A percentile compares a stretch with the other conserved stretches of the same genome.
These are phyloP conservation scores for Immersiporthe knoxdaviesiana DNA, from an alignment of 2,329 filamentous ascomycete genomes.

Conservation along the genomic window DNA sequence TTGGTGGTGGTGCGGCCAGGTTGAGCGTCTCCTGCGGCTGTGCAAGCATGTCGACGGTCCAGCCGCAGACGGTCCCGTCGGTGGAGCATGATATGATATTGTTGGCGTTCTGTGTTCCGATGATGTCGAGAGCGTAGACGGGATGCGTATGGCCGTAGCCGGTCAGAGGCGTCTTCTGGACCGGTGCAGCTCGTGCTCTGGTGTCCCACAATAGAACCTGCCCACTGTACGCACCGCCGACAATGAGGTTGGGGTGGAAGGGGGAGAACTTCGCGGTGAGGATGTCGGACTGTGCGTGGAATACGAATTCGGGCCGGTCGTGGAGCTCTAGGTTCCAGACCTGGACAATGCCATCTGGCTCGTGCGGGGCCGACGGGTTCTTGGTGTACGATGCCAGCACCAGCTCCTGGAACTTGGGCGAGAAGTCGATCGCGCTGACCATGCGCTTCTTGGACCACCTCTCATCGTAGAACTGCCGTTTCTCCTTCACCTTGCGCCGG, in stretches of 20 bases:
- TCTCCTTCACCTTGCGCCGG: conserved; percentile 78
- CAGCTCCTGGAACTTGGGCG: conserved; percentile 91
- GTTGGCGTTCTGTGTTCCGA: conserved; percentile 97
- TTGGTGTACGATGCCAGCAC: conserved; percentile 96
- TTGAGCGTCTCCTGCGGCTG: conserved; percentile 95
- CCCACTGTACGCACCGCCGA: conserved; percentile 94
- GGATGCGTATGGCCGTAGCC: conserved; percentile 95
- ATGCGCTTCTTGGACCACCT: conserved; percentile 97
- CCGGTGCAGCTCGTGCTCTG: conserved; percentile 82
- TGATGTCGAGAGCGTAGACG: conserved; percentile 92
- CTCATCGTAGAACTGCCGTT: conserved; percentile 92
- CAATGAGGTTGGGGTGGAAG: conserved; percentile 93
- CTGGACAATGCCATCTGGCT: conserved; percentile 90
- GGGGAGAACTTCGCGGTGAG: conserved; percentile 97
- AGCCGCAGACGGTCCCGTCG: conserved; percentile 94
- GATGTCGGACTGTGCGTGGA: conserved; percentile 94
- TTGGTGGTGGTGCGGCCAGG: conserved; percentile 80
- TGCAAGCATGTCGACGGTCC: conserved; percentile 97
- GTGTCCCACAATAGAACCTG: conserved; percentile 98
- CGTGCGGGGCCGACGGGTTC: conserved; percentile 91
- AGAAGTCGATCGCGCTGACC: conserved; percentile 95
- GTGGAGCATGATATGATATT: conserved; percentile 98
- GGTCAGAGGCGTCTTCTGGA: conserved; percentile 94
- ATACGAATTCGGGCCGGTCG: conserved; percentile 92
- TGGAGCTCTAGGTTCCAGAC: conserved; percentile 98